Base-by-base conservation (phyloP, 108 stramenopile genomes). In the Nitzschia sp. region DNA sequence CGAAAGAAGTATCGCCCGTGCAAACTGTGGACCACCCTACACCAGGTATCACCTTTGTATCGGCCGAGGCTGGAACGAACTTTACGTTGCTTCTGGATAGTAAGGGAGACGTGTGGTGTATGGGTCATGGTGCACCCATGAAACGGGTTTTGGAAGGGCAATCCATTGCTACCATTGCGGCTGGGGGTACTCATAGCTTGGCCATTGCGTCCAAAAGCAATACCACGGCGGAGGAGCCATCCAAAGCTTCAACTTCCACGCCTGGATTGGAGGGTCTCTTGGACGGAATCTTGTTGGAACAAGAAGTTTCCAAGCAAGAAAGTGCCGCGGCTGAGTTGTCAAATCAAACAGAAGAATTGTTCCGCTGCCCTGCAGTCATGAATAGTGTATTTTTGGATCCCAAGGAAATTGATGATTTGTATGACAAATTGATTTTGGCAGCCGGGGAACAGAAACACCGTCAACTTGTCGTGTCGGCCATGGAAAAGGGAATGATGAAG, bases 301-400 rank as follows among this genome's bases (percentile, higher is more conserved):
- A 72, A 23, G 71, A 67, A 47, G 59, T 38, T 34, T 66, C 66
- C 32, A 65, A 55, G 16, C 35, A 30, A n/a, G 48, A 50, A 50
- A 58, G 56, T 29, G 66, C 78, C 25, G 66, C 54, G 2, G 66
- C 79, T 33, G 81, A 84, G 55, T 66, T 86, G 46, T 77, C 78
- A 1, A 53, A 60, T 29, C 66, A 75, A 60, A 78, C 81, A 3
- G 88, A 85, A 73, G 84, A 87, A 31, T 63, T 90, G 22, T 77
- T 90, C 28, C 80, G 69, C 28, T 79, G 67, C 47, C 89, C 89
- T 13, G 56, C 89, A 2, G 78, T 86, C 8, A 60, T 87, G 53
- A 87, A 87, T 38, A 78, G 79, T 58, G 68, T 88, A 9, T 86
- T 91, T 68, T 34, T 91, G 52, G 71, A 86, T 76, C 86, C 86